Conservation (phyloP, 257 asterid genomes). For the Petrea volubilis region DNA sequence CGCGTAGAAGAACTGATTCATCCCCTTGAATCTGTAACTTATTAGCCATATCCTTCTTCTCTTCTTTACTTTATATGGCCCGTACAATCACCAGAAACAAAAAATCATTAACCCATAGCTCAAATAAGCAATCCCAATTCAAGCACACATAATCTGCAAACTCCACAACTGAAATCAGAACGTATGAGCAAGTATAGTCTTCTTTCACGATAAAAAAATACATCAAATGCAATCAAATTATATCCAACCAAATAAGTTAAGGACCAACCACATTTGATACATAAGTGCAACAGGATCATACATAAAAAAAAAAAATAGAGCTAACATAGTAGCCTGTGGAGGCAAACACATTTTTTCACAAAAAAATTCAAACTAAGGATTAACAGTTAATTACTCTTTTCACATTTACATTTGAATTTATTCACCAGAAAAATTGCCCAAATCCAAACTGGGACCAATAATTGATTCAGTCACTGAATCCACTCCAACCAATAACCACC, state of each 20-base stretch:
- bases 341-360: not conserved
- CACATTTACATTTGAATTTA: too few species aligned
- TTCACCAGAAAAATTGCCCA: too few species aligned
- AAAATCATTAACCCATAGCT: not conserved
- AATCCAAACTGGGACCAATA: too few species aligned
- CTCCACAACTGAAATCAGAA: slow-evolving; percentile 1
- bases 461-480: too few species aligned
- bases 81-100: slow-evolving; percentile 6
- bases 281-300: not conserved
- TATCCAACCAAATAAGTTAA: not conserved
- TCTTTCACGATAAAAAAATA: not conserved
- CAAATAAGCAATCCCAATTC: not conserved
- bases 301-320: not conserved
- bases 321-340: not conserved
- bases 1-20: slow-evolving; percentile 66
- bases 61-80: slow-evolving; percentile 8
- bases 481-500: not conserved
- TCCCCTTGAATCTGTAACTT: slow-evolving; percentile 68
- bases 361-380: too few species aligned
- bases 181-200: not conserved
- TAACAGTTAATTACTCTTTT: too few species aligned
- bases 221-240: not conserved
- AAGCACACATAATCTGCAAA: not conserved
- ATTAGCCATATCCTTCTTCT: slow-evolving; percentile 48
- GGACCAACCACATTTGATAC: not conserved